Evolutionary conservation across 2,329 filamentous ascomycete species (phyloP).

Genomic region (Exserohilum rostratum): DNA sequence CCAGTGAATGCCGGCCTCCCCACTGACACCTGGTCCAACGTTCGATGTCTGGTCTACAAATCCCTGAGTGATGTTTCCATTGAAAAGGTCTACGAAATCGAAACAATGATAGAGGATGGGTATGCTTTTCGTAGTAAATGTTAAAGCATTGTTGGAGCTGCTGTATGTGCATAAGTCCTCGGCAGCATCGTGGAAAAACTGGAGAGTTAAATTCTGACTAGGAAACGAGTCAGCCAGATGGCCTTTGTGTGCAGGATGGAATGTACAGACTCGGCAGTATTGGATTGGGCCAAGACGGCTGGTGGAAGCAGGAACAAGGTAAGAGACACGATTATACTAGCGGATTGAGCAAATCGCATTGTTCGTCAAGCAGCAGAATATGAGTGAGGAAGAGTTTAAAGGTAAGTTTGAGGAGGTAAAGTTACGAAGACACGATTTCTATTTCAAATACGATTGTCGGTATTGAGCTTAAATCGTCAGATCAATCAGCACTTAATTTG

Average conservation of each 20-base stretch:
- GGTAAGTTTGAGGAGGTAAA: too few relatives aligned
- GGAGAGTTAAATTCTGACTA: conserved; percentile 1
- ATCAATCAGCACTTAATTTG: too few relatives aligned
- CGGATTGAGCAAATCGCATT: background rate
- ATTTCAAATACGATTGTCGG: too few relatives aligned
- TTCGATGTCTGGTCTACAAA: background rate
- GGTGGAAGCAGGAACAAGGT: background rate
- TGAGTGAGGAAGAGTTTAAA: background rate
- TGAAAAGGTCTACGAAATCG: background rate
- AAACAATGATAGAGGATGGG: background rate
- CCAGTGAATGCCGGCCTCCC: conserved; percentile 1
- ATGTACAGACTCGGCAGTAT: background rate
- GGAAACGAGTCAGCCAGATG: background rate
- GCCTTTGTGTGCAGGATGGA: background rate
- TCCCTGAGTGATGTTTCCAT: background rate
- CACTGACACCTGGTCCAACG: background rate
- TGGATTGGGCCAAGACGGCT: background rate
- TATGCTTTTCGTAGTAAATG: background rate
- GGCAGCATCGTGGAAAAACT: background rate
- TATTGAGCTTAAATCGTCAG: too few relatives aligned
- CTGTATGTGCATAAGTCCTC: background rate
- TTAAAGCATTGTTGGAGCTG: background rate
- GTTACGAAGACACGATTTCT: too few relatives aligned
- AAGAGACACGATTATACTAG: background rate
- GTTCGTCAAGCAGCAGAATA: background rate